Conservation (phyloP, 1,284 basidiomycete genomes). For the Ganoderma leucocontextum region DNA sequence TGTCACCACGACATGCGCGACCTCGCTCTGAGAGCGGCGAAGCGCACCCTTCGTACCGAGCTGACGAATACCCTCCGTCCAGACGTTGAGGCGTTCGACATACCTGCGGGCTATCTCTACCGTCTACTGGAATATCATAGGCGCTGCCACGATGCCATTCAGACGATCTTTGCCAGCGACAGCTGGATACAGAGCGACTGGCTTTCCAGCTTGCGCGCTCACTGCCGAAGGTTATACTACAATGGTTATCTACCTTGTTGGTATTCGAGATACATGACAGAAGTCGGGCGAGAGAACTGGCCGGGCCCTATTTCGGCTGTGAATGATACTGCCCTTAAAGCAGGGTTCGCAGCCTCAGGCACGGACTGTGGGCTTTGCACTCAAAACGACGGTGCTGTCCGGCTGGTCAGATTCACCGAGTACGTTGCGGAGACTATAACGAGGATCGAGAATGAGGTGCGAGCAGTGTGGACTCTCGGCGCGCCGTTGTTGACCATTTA, state of each 20-base stretch:
- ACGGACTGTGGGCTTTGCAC: neutral
- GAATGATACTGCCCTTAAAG: neutral
- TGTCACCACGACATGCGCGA: conserved; percentile 16
- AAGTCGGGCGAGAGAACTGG: neutral
- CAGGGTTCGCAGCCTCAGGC: neutral
- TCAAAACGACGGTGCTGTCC: neutral
- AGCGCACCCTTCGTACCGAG: conserved; percentile 10
- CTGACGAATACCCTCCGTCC: neutral
- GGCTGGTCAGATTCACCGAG: neutral
- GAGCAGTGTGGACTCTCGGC: neutral
- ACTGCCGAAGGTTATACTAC: neutral
- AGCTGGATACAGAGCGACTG: neutral
- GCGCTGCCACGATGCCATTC: conserved; percentile 16
- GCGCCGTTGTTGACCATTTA: neutral
- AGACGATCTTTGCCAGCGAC: neutral
- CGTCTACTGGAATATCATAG: conserved; percentile 30
- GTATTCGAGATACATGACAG: neutral
- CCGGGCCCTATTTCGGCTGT: neutral
- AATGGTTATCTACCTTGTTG: neutral
- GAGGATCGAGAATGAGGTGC: neutral
- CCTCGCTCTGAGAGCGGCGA: conserved; percentile 20
- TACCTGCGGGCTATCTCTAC: conserved; percentile 23
- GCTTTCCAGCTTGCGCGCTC: neutral
- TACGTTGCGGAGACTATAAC: neutral
- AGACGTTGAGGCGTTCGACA: conserved; percentile 8